These are phyloP conservation scores for Scheffersomyces lignicola DNA, from an alignment of 1,139 yeast genomes.

Conservation along the genomic window DNA sequence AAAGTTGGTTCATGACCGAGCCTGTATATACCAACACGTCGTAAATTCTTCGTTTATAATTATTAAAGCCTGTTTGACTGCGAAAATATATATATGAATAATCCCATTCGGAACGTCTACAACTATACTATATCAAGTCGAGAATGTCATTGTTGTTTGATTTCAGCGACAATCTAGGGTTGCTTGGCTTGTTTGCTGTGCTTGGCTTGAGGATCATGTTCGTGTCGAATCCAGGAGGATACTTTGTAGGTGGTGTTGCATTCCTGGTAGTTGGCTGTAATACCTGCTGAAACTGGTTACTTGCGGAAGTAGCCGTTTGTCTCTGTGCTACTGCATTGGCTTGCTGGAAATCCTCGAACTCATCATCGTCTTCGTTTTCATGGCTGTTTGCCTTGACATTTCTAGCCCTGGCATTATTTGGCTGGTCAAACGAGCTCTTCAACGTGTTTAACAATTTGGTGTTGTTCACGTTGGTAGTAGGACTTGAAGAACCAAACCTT, in stretches of 20 bases:
- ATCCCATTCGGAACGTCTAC: no score
- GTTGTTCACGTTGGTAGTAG: conserved; percentile 13
- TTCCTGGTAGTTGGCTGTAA: no score
- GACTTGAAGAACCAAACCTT: conserved; percentile 26
- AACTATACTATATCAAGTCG: no score
- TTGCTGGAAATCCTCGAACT: conserved; percentile 33
- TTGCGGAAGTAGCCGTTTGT: conserved; percentile 2
- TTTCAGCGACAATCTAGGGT: no score
- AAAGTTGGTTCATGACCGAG: no score
- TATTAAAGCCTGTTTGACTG: no score
- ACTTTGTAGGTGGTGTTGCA: conserved; percentile 9
- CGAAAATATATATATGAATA: no score
- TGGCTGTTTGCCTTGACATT: background rate
- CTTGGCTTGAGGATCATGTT: conserved; percentile 21
- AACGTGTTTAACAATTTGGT: conserved; percentile 22
- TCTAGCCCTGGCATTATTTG: conserved; percentile 5
- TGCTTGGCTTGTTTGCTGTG: no score
- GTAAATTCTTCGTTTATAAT: no score
- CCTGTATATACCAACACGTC: no score
- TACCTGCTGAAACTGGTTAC: no score
- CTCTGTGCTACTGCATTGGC: conserved; percentile 13
- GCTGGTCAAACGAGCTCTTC: conserved; percentile 18
- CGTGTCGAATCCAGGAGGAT: conserved; percentile 35
- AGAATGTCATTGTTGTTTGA: conserved; percentile 1
- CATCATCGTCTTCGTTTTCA: conserved; percentile 23